A percentile compares a stretch with the other conserved stretches of the same genome.
Evolutionary conservation across 2,329 filamentous ascomycete species (phyloP).

Genomic region (Aureobasidium sp.): DNA sequence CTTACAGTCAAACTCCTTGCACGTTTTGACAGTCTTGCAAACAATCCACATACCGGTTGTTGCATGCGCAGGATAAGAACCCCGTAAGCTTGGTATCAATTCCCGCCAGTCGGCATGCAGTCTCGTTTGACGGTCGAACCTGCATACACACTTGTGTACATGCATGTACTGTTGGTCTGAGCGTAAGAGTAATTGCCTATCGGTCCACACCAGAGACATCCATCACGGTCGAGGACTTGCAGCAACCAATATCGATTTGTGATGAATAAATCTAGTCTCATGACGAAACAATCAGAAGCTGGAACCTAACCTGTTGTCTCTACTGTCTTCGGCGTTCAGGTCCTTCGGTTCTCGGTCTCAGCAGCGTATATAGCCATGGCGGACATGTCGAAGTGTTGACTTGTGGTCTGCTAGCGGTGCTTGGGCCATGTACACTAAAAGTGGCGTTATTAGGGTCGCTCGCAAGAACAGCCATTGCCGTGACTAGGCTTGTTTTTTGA

Average conservation of each 20-base stretch:
- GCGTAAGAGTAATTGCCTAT: conserved; percentile 9
- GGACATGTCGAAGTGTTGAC: neutral
- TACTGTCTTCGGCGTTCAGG: neutral
- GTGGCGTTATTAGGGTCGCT: conserved; percentile 10
- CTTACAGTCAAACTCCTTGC: neutral
- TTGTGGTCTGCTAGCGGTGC: conserved; percentile 3
- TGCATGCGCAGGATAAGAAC: neutral
- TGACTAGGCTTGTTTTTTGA: too few species aligned
- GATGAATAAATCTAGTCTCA: neutral
- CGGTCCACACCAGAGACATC: neutral
- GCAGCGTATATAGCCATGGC: neutral
- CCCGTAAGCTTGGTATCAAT: neutral
- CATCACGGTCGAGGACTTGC: neutral
- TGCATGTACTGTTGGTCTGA: conserved; percentile 2
- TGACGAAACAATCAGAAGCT: neutral
- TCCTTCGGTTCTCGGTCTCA: neutral
- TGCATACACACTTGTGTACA: neutral
- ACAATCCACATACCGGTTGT: neutral
- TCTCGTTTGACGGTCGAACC: conserved; percentile 5
- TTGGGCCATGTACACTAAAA: conserved; percentile 11
- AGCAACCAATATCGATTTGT: neutral
- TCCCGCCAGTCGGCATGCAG: conserved; percentile 5
- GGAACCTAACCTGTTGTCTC: neutral
- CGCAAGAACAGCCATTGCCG: conserved; percentile 5
- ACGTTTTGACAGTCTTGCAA: neutral